phyloP scores from a whole-genome alignment of 139 green algal species.

The Picocystis salinarum region DNA sequence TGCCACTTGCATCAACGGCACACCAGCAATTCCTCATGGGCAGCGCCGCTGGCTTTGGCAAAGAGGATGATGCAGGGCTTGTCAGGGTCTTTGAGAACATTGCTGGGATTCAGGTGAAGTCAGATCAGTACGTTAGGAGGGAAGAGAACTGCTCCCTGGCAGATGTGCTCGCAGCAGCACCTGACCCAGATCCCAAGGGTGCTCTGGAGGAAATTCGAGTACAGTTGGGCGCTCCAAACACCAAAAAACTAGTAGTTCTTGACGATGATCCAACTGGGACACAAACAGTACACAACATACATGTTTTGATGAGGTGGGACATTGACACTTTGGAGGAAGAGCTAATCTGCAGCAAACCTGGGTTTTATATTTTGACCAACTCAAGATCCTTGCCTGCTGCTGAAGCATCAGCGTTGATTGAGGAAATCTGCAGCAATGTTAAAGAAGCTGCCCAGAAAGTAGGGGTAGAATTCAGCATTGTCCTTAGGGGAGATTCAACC shows the following conservation, averaged over 20 bases:
- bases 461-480: slow-evolving; percentile 6
- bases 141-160: no score
- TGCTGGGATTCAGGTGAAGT: slow-evolving; percentile 1
- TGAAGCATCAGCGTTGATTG: slow-evolving; percentile 11
- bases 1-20: slow-evolving; percentile 14
- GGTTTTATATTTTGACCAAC: slow-evolving; percentile 24
- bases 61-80: neutral
- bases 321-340: slow-evolving; percentile 11
- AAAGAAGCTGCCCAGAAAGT: slow-evolving; percentile 5
- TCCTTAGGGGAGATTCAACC: slow-evolving; percentile 20
- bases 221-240: no score
- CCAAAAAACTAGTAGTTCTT: no score
- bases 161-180: no score
- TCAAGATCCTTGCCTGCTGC: slow-evolving; percentile 9
- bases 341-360: slow-evolving; percentile 4
- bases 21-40: slow-evolving; percentile 20
- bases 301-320: slow-evolving; percentile 18
- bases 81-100: slow-evolving; percentile 4
- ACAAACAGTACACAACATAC: slow-evolving; percentile 18
- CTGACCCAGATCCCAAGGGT: no score
- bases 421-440: slow-evolving; percentile 21
- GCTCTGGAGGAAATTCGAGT: no score
- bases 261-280: slow-evolving; percentile 22
- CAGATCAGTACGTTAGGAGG: no score
- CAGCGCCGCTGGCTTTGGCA: no score